Base-by-base conservation (phyloP, 2,329 filamentous ascomycete species). In the Hypoxylon sp. region DNA sequence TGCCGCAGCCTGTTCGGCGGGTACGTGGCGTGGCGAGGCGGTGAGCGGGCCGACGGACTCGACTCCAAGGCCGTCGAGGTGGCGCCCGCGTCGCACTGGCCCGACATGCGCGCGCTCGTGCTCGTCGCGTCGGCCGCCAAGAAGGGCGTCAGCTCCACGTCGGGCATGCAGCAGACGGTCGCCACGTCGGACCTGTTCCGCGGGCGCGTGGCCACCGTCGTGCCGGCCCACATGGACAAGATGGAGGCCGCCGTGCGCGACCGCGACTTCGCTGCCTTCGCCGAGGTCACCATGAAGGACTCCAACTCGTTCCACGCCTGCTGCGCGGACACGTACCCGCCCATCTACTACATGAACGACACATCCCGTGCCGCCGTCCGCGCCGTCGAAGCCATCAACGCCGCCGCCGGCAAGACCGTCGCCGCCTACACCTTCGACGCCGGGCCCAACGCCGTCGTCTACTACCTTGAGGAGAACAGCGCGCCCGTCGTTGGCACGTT, bases 331-430 rank as follows among this genome's bases (percentile, higher is more conserved):
- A 98, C 95, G 1, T 92, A 92, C 78, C 95, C 96, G 40, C 95
- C 96, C 15, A 99, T 99, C 73, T 97, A 97, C 78, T 99, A 99
- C 81, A 88, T 99, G 83, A 99, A 97, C 77, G 95, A 99, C 73
- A 88, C 94, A 13, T 94, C 89, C 17, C 83, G 90, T 31, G 92
- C 94, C 1, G 92, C 94, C 4, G 91, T 99, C 58, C 84, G 91
- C 48, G 87, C 92, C 13, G 93, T 97, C 24, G 92, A 99, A 79
- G 84, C 88, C 67, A 91, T 98, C 78, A 99, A 99, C 72, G 82
- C 82, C 50, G 83, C 83, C 20, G 91, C 90, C 3, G 92, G 91
- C 50, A 88, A 87, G 77, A 88, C 85, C 0, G 83, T 98, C 15
- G 92, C 91, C 3, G 95, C 95, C 3, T 99, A 99, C 76, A 99